phyloP scores from a whole-genome alignment of 2,329 filamentous ascomycete genomes.

The Trichoderma sp. region DNA sequence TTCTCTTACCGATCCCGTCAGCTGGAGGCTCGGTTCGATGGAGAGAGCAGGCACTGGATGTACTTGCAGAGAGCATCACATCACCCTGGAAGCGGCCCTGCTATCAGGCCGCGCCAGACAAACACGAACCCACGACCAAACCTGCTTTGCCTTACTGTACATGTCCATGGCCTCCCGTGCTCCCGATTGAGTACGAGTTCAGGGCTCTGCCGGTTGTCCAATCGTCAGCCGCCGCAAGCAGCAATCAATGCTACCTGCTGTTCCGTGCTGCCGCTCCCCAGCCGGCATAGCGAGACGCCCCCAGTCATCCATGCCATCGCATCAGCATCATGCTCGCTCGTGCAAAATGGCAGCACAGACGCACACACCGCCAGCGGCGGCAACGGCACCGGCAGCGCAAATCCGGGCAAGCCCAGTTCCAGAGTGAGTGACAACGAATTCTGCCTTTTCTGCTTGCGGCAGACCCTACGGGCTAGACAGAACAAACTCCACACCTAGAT shows the following conservation, averaged over 20 bases:
- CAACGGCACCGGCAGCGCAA: constrained; percentile 12
- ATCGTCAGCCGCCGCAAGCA: not conserved
- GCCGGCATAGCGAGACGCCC: constrained; percentile 17
- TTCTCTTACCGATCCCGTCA: constrained; percentile 16
- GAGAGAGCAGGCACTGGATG: not conserved
- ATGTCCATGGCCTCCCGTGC: not conserved
- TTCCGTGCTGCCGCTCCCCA: not conserved
- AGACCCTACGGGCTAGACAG: not conserved
- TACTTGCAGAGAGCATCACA: not conserved
- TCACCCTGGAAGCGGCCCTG: not conserved
- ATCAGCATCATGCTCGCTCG: constrained; percentile 21
- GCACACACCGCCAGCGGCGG: constrained; percentile 16
- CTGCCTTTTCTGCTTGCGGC: constrained; percentile 17
- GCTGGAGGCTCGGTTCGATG: not conserved
- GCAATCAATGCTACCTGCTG: not conserved
- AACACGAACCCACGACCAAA: not conserved
- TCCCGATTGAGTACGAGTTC: not conserved
- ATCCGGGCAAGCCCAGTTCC: not conserved
- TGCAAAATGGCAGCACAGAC: constrained; percentile 1
- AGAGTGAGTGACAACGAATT: not conserved
- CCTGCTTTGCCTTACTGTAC: not conserved
- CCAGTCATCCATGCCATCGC: not conserved
- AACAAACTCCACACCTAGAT: constrained; percentile 1
- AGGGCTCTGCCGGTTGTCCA: not conserved
- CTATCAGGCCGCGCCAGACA: constrained; percentile 1